Evolutionary conservation across 1,284 basidiomycete species (phyloP).

Genomic region (Marasmius sp.): DNA sequence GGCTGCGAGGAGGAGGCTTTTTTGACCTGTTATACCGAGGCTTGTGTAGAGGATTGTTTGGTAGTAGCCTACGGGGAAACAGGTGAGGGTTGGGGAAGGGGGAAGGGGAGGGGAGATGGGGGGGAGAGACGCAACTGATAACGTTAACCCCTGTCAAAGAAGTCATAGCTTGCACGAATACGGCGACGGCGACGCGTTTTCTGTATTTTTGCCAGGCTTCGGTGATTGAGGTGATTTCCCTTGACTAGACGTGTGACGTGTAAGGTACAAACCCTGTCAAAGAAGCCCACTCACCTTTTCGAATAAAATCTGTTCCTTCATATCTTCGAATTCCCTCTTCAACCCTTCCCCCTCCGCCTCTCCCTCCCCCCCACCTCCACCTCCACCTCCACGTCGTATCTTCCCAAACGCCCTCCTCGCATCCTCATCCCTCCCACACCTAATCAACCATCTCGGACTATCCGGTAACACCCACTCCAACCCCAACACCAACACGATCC

Average conservation of each 20-base stretch:
- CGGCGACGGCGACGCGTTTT: conserved; percentile 15
- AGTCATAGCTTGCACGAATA: conserved; percentile 17
- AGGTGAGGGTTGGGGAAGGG: background rate
- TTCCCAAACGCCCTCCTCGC: conserved; percentile 9
- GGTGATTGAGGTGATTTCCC: conserved; percentile 9
- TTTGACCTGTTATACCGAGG: conserved; percentile 15
- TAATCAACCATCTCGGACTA: conserved; percentile 16
- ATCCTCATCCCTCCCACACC: conserved; percentile 11
- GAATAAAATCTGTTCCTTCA: conserved; percentile 17
- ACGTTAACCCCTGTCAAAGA: conserved; percentile 17
- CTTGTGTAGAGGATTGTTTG: conserved; percentile 17
- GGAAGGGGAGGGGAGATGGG: background rate
- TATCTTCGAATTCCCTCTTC: conserved; percentile 16
- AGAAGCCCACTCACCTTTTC: conserved; percentile 10
- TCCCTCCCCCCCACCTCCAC: too few species aligned
- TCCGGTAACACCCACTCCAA: conserved; percentile 14
- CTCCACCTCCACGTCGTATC: conserved; percentile 15
- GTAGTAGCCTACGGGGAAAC: conserved; percentile 11
- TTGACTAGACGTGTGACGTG: conserved; percentile 3
- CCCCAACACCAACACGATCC: conserved; percentile 15
- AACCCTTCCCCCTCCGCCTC: too few species aligned
- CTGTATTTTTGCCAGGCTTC: conserved; percentile 18
- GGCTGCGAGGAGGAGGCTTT: conserved; percentile 13
- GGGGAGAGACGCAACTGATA: conserved; percentile 6
- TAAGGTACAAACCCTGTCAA: too few species aligned